Percentiles rank a stretch among this genome's conserved stretches.
Evolutionary conservation across 2,329 filamentous ascomycete genomes (phyloP).

Genomic region (Nigrospora sphaerica): DNA sequence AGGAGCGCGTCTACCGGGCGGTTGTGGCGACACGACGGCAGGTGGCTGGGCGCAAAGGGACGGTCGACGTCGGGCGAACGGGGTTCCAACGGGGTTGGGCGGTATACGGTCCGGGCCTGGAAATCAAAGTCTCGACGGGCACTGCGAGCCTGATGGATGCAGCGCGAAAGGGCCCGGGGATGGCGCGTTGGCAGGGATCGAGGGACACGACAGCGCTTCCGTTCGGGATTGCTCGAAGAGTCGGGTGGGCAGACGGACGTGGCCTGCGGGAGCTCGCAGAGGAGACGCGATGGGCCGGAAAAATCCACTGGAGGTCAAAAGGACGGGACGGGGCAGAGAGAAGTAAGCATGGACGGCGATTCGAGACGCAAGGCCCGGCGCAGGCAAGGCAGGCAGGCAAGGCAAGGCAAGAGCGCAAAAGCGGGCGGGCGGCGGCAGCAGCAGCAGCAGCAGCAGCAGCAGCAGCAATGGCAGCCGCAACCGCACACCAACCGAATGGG

Average conservation of each 20-base stretch:
- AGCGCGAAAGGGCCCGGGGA: not conserved
- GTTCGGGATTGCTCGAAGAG: not conserved
- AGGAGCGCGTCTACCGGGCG: not conserved
- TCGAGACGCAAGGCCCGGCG: no score
- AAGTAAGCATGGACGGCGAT: no score
- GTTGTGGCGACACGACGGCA: not conserved
- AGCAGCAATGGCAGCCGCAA: no score
- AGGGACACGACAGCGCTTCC: not conserved
- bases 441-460: no score
- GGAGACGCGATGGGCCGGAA: not conserved
- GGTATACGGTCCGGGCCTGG: no score
- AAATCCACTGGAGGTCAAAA: not conserved
- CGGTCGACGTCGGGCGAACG: not conserved
- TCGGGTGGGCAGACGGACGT: not conserved
- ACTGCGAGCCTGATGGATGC: not conserved
- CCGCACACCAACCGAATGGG: no score
- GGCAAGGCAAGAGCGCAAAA: no score
- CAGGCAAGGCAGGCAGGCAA: no score
- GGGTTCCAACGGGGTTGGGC: no score
- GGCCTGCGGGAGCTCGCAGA: not conserved
- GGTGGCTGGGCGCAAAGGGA: not conserved
- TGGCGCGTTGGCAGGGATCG: not conserved
- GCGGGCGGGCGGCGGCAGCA: no score
- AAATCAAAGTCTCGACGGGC: no score
- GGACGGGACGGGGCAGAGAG: no score